phyloP scores from a whole-genome alignment of 768 basidiomycete species.

The Phanerochaete carnosa region DNA sequence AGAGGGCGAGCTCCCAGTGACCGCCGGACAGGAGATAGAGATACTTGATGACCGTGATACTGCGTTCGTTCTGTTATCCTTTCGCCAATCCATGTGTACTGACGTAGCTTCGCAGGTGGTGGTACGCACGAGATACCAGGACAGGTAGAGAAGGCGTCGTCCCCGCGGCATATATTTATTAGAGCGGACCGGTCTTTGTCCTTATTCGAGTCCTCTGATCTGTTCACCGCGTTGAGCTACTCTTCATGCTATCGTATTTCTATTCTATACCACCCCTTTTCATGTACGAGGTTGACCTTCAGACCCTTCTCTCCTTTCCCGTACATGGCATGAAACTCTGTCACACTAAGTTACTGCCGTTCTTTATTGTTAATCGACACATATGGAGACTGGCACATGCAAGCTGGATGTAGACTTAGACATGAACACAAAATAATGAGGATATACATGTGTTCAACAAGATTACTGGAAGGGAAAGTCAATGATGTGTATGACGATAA shows the following conservation, averaged over 20 bases:
- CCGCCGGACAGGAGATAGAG: conserved; percentile 67
- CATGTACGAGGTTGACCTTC: conserved; percentile 35
- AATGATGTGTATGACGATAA: background rate
- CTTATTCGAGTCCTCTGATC: background rate
- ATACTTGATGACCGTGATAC: conserved; percentile 78
- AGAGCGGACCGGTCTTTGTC: conserved; percentile 23
- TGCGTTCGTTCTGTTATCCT: conserved; percentile 50
- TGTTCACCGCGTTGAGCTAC: background rate
- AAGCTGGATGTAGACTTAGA: background rate
- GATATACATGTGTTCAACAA: conserved; percentile 7
- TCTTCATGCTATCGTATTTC: conserved; percentile 12
- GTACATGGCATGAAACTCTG: conserved; percentile 5
- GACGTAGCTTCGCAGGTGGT: conserved; percentile 61
- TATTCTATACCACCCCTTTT: conserved; percentile 30
- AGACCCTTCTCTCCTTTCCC: conserved; percentile 29
- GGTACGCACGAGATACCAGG: conserved; percentile 82
- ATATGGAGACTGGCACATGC: background rate
- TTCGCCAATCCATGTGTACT: conserved; percentile 10
- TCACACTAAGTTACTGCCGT: background rate
- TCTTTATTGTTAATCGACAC: conserved; percentile 1
- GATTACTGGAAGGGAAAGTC: background rate
- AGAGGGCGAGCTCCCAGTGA: conserved; percentile 73
- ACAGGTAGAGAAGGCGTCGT: conserved; percentile 87
- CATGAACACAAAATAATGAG: too few species aligned
- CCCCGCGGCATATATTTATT: conserved; percentile 89